These are phyloP conservation scores for Volvariella surrecta DNA, from an alignment of 1,284 basidiomycete species.

Conservation along the genomic window DNA sequence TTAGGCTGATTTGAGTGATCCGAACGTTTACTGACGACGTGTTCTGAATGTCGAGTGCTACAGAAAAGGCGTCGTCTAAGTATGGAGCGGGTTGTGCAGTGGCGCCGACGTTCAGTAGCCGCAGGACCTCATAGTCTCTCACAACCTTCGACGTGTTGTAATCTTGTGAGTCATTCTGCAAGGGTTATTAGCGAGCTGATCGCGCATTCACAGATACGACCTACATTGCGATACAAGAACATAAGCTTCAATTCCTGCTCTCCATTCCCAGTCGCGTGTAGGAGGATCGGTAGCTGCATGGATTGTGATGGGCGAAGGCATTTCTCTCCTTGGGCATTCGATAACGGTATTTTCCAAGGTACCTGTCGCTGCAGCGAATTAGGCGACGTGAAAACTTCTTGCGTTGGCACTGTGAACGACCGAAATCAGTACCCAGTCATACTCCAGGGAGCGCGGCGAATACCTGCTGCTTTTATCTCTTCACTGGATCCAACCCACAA, in stretches of 20 bases:
- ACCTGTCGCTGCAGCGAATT: constrained; percentile 46
- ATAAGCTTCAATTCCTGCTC: constrained; percentile 49
- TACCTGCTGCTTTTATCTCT: constrained; percentile 2
- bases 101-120: constrained; percentile 43
- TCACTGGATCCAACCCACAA: constrained; percentile 37
- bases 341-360: constrained; percentile 39
- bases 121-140: constrained; percentile 49
- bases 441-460: too few relatives aligned
- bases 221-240: constrained; percentile 65
- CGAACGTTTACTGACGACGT: constrained; percentile 31
- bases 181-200: neutral
- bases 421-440: too few relatives aligned
- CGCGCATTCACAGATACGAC: constrained; percentile 1
- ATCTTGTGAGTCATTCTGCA: constrained; percentile 32
- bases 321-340: constrained; percentile 18
- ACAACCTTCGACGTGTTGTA: constrained; percentile 51
- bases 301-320: constrained; percentile 38
- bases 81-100: constrained; percentile 40
- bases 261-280: constrained; percentile 42
- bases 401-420: too few relatives aligned
- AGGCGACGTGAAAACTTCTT: constrained; percentile 36
- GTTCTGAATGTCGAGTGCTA: constrained; percentile 53
- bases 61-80: constrained; percentile 38
- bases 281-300: constrained; percentile 36
- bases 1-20: constrained; percentile 46